phyloP scores from a whole-genome alignment of 192 early-diverging fungal genomes.

The Umbelopsis isabellina region DNA sequence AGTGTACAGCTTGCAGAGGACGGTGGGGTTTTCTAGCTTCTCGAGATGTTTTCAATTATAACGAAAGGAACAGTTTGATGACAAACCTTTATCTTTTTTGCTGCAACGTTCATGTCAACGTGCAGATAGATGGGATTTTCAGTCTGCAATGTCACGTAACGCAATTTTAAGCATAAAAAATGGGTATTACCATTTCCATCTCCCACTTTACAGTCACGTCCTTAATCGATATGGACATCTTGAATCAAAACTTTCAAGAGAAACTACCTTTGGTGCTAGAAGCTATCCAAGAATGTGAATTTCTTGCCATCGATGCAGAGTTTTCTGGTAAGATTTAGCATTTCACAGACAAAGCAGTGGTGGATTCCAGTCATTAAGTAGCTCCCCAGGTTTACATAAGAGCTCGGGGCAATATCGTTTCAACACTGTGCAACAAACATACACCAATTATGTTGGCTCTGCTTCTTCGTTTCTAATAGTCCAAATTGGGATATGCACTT shows the following conservation, averaged over 20 bases:
- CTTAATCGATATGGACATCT: conserved; percentile 55
- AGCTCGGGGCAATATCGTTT: background rate
- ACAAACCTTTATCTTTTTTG: too few species aligned
- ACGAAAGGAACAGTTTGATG: background rate
- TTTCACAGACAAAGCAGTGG: too few species aligned
- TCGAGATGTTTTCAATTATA: too few species aligned
- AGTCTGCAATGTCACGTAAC: too few species aligned
- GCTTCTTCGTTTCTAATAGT: conserved; percentile 47
- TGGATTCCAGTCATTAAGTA: too few species aligned
- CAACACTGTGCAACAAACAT: conserved; percentile 2
- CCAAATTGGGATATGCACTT: conserved; percentile 68
- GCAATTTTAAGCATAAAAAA: too few species aligned
- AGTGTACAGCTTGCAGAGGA: background rate
- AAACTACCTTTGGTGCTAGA: conserved; percentile 47
- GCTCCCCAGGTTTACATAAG: background rate
- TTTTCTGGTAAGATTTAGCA: conserved; percentile 51
- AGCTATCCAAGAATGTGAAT: conserved; percentile 59
- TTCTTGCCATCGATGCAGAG: conserved; percentile 68
- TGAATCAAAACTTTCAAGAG: conserved; percentile 46
- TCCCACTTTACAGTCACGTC: too few species aligned
- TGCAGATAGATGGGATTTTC: too few species aligned
- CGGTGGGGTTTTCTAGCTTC: background rate
- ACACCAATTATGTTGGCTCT: background rate
- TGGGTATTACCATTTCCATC: too few species aligned
- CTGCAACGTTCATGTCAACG: too few species aligned